A percentile compares a stretch with the other conserved stretches of the same genome.
Conservation (phyloP, 2,329 filamentous ascomycete species). For the Myriosclerotinia scirpicola region DNA sequence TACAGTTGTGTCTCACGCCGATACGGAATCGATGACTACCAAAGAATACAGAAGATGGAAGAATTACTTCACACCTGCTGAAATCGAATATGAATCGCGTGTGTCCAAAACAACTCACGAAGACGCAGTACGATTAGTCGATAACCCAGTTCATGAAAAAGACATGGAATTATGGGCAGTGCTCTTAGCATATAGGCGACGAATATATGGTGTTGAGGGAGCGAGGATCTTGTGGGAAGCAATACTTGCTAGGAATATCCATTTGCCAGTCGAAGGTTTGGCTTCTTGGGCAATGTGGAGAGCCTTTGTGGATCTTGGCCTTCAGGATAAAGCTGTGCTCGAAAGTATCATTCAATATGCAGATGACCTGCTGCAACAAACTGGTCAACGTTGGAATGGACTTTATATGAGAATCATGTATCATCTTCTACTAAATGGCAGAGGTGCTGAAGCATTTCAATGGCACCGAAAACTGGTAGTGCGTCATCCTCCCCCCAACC, state of each 20-base stretch:
- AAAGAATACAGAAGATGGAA: constrained; percentile 26
- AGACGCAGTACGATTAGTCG: constrained; percentile 36
- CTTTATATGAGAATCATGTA: constrained; percentile 50
- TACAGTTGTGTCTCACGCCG: background rate
- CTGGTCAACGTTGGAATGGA: constrained; percentile 40
- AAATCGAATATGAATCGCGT: constrained; percentile 40
- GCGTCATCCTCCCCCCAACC: constrained; percentile 40
- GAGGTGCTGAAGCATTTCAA: constrained; percentile 28
- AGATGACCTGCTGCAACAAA: constrained; percentile 44
- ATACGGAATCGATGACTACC: constrained; percentile 7
- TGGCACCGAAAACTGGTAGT: constrained; percentile 38
- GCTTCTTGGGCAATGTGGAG: constrained; percentile 48
- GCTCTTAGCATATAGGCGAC: constrained; percentile 44
- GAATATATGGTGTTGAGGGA: constrained; percentile 45
- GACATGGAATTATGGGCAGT: constrained; percentile 45
- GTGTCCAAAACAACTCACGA: constrained; percentile 26
- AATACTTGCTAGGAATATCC: constrained; percentile 41
- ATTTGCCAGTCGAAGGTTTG: constrained; percentile 44
- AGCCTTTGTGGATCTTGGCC: constrained; percentile 45
- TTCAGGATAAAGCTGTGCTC: constrained; percentile 41
- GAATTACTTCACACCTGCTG: constrained; percentile 18
- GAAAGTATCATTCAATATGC: constrained; percentile 44
- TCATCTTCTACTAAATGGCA: constrained; percentile 39
- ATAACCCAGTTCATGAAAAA: constrained; percentile 35
- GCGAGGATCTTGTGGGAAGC: constrained; percentile 47